Base-by-base conservation (phyloP, 176 grass and related monocot genomes). In the Juncus inflexus region DNA sequence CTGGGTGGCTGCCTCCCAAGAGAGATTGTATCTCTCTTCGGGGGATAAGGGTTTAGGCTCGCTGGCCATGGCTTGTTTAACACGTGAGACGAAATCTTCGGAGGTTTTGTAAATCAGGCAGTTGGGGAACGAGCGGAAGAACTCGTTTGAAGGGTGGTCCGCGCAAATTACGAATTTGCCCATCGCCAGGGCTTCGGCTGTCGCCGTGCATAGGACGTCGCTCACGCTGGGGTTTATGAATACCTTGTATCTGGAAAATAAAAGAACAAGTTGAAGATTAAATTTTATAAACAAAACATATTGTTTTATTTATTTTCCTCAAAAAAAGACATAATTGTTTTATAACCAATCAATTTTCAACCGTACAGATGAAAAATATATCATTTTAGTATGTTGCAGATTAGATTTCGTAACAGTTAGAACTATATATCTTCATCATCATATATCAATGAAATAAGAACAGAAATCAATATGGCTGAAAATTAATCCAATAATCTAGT, bases 191-290 rank as follows among this genome's bases (percentile, higher is more conserved):
- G 94, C 94, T 78, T 99, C 94, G 0, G 89, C 85, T 0, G 89
- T 99, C 3, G 88, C 89, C 0, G 94, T 92, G 75, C 88, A 92
- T 3, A 92, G 77, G 61, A 86, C 94, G 37, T 90, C 89, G 4
- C 94, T 99, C 16, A 99, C 75, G 42, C 85, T 92, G 50, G 94
- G 89, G 76, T 92, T 99, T 76, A 90, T 80, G 58, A 92, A 99
- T 55, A 99, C 69, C 65, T 99, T 99, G 69, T 99, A 92, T 60
- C 92, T 97, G 74, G 12, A 49, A 78, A 55, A 58, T 3, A 63
- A 74, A 63, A 10, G 40, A 52, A 47, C 58, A 53, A 10, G 42
- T 28, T 28, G 19, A 28, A 28, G 19, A 28, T 28, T 28, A 28
- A 28, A 28, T 28, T 28, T 28, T 28, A 28, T 28, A 28, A 28